phyloP scores from a whole-genome alignment of 108 stramenopile species.

The Cyclostephanos invisitatus region DNA sequence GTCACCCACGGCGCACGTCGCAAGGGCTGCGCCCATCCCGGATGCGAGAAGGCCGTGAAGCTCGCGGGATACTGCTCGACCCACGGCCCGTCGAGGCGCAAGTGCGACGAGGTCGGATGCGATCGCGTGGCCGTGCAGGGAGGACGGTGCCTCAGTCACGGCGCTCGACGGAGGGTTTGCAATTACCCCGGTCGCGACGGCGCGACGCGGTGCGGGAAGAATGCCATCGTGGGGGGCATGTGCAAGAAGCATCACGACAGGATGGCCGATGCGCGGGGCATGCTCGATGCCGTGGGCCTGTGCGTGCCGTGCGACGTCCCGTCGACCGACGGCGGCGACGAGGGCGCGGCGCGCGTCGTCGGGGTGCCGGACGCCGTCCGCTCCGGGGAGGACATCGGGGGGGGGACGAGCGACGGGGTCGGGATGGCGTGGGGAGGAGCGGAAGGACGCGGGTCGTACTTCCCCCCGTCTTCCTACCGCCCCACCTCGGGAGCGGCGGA shows the following conservation, averaged over 20 bases:
- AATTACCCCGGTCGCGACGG: conserved; percentile 16
- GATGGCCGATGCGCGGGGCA: conserved; percentile 32
- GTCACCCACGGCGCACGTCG: conserved; percentile 54
- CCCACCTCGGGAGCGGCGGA: neutral
- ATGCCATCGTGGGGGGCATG: conserved; percentile 50
- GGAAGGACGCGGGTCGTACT: too few relatives aligned
- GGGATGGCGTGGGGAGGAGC: neutral
- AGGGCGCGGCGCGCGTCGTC: neutral
- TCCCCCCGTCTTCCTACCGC: too few relatives aligned
- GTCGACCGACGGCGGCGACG: neutral
- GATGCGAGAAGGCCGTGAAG: conserved; percentile 47
- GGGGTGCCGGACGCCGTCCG: neutral
- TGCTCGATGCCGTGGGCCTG: conserved; percentile 23
- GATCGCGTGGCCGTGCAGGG: conserved; percentile 46
- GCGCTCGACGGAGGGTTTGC: conserved; percentile 38
- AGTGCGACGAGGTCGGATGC: conserved; percentile 27
- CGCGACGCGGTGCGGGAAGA: conserved; percentile 33
- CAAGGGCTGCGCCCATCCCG: conserved; percentile 31
- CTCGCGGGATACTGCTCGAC: conserved; percentile 40
- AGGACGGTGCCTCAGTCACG: conserved; percentile 42
- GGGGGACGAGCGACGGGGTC: conserved; percentile 10
- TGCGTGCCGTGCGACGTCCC: conserved; percentile 2
- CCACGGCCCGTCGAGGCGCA: conserved; percentile 41
- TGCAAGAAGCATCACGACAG: conserved; percentile 58
- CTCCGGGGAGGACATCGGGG: neutral